Percentiles rank a stretch among this genome's conserved stretches.
These are phyloP conservation scores for Pyrrhoderma noxium DNA, from an alignment of 1,284 basidiomycete genomes.

Conservation along the genomic window DNA sequence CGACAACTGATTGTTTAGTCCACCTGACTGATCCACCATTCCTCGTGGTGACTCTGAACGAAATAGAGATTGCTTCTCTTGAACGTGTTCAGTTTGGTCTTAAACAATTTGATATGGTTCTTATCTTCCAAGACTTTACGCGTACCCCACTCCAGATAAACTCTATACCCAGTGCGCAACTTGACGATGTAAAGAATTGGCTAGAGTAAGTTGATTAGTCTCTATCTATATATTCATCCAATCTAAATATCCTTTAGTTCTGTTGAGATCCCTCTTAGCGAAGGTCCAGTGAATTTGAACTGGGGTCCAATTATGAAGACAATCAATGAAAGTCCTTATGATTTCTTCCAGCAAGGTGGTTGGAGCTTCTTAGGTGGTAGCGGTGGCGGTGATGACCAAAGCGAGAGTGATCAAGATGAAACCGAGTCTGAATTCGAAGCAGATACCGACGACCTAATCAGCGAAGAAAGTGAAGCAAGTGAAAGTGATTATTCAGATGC, in stretches of 20 bases:
- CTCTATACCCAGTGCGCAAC: constrained; percentile 83
- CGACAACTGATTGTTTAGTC: constrained; percentile 95
- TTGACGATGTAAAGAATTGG: constrained; percentile 98
- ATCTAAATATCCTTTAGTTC: constrained; percentile 48
- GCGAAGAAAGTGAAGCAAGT: constrained; percentile 45
- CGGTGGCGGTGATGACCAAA: constrained; percentile 67
- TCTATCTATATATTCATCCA: constrained; percentile 9
- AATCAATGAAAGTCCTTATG: constrained; percentile 91
- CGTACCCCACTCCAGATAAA: constrained; percentile 91
- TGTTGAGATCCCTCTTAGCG: constrained; percentile 93
- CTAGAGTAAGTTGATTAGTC: constrained; percentile 67
- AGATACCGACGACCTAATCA: constrained; percentile 48
- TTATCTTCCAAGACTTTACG: constrained; percentile 96
- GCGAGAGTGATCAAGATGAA: constrained; percentile 51
- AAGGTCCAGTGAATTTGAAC: constrained; percentile 96
- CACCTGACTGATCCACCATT: constrained; percentile 95
- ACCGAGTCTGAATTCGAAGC: constrained; percentile 78
- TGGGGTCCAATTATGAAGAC: constrained; percentile 99
- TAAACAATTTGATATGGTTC: constrained; percentile 96
- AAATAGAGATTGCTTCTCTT: constrained; percentile 94
- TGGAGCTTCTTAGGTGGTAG: constrained; percentile 87
- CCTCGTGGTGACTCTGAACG: constrained; percentile 89
- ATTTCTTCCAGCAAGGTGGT: constrained; percentile 94
- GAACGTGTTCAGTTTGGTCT: constrained; percentile 96
- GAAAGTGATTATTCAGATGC: constrained; percentile 62